A percentile compares a stretch with the other conserved stretches of the same genome.
Conservation (phyloP, 495 filamentous ascomycete species). For the Neurospora africana region DNA sequence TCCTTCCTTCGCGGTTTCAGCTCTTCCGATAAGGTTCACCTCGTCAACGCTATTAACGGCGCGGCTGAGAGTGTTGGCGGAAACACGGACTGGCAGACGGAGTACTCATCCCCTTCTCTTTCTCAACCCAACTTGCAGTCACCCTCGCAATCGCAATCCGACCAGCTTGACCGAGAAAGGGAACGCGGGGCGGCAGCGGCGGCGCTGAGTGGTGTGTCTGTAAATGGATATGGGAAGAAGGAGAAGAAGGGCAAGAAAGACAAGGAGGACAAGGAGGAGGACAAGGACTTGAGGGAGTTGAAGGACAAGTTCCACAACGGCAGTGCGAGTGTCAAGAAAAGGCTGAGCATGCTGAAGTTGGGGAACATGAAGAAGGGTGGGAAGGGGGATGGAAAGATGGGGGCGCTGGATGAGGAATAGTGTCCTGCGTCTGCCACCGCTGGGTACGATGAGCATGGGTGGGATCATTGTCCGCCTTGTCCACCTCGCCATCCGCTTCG, state of each 20-base stretch:
- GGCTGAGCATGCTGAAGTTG: slow-evolving; percentile 57
- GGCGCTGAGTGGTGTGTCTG: slow-evolving; percentile 16
- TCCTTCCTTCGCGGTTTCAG: slow-evolving; percentile 10
- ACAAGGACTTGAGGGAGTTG: not conserved
- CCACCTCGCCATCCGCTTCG: not conserved
- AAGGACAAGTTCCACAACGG: not conserved
- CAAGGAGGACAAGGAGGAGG: slow-evolving; percentile 22
- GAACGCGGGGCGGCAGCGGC: slow-evolving; percentile 15
- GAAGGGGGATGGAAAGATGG: slow-evolving; percentile 41
- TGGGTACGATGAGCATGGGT: not conserved
- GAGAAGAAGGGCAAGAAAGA: slow-evolving; percentile 2
- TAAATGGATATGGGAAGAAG: slow-evolving; percentile 1
- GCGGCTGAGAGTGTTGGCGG: not conserved
- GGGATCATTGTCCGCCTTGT: not conserved
- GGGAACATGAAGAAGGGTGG: slow-evolving; percentile 48
- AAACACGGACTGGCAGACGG: not conserved
- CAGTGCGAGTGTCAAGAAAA: slow-evolving; percentile 48
- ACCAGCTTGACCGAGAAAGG: slow-evolving; percentile 13
- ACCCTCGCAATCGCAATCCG: not conserved
- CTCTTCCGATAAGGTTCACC: not conserved
- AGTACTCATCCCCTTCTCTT: not conserved
- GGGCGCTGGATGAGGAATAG: slow-evolving; percentile 36
- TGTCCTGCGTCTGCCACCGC: not conserved
- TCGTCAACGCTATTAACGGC: not conserved
- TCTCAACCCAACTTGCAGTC: not conserved